Evolutionary conservation across 169 alveolate species (phyloP), one percentile per base, ranked within the genome.

Genomic region (Cryptosporidium ubiquitum): DNA sequence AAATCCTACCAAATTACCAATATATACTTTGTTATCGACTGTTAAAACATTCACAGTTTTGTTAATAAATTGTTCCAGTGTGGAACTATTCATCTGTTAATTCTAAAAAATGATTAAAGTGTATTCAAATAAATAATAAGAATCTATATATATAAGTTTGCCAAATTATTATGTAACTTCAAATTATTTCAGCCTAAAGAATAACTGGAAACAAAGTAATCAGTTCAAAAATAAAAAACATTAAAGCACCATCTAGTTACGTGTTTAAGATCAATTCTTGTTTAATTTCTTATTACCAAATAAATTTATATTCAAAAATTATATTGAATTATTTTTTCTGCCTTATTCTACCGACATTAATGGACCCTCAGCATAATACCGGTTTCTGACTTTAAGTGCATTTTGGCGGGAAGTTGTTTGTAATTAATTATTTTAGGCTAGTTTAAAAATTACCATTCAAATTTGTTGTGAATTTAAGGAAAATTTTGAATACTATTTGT

Each of bases 1-100:
- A 85, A 95, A 96, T 10, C 97, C 98, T 71, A 92, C 93, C 68
- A 96, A 70, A 33, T 91, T 86, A 23, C 98, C 98, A 73, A 95
- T 94, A 51, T 95, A 96, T 39, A 95, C 91, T 55, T 97, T 86
- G 49, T 97, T 96, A 92, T 96, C 98, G 66, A 86, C 93, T 0
- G 98, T 94, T 49, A 96, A 26, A 16, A 79, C 75, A 29, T 37
- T 42, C 42, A 79, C 89, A 20, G 39, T 33, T 37, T 64, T 58
- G 39, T 79, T 64, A 10, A 64, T 31, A 60, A 60, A 64, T 14
- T 26, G 47, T 37, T 61, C 79, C 5, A 79, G 51, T 12, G 68
- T 79, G 14, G 69, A 23, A 26, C 10, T 52, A 23, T 73, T 73
- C 85, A 73, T 73, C 5, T 31, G 55, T 12, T 47, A 47, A 47